Evolutionary conservation across 108 stramenopile species (phyloP).

Genomic region (Cyclotella atomus): DNA sequence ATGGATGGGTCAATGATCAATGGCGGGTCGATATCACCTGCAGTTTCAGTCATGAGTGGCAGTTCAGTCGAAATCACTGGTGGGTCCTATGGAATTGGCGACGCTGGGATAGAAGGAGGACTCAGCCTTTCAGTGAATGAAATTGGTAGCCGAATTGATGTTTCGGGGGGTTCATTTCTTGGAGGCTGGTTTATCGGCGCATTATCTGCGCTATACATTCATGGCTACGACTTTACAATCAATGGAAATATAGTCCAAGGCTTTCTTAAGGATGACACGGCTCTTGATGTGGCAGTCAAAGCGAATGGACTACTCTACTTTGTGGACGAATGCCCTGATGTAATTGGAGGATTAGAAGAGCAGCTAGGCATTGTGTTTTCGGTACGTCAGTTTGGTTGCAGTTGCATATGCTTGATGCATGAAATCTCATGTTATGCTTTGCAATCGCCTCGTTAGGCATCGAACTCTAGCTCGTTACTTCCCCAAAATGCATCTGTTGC

Average conservation of each 20-base stretch:
- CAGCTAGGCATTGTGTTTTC: background rate
- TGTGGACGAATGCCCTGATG: conserved; percentile 11
- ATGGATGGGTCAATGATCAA: background rate
- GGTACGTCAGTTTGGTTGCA: background rate
- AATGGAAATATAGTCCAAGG: background rate
- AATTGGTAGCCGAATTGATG: conserved; percentile 5
- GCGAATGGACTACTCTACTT: background rate
- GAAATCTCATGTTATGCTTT: background rate
- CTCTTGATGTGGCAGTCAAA: conserved; percentile 1
- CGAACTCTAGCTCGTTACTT: background rate
- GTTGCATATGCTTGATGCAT: background rate
- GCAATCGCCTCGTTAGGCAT: background rate
- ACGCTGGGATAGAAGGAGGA: background rate
- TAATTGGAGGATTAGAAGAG: conserved; percentile 5
- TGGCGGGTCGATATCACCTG: background rate
- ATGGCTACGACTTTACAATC: conserved; percentile 2
- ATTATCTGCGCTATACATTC: background rate
- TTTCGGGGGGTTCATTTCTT: conserved; percentile 1
- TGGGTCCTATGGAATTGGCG: background rate
- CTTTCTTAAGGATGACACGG: background rate
- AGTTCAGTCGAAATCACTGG: background rate
- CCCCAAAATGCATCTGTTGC: background rate
- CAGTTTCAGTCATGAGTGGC: background rate
- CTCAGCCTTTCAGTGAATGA: conserved; percentile 1
- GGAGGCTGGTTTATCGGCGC: conserved; percentile 9